Conservation (phyloP, 495 filamentous ascomycete genomes). For the Margaritispora aquatica region DNA sequence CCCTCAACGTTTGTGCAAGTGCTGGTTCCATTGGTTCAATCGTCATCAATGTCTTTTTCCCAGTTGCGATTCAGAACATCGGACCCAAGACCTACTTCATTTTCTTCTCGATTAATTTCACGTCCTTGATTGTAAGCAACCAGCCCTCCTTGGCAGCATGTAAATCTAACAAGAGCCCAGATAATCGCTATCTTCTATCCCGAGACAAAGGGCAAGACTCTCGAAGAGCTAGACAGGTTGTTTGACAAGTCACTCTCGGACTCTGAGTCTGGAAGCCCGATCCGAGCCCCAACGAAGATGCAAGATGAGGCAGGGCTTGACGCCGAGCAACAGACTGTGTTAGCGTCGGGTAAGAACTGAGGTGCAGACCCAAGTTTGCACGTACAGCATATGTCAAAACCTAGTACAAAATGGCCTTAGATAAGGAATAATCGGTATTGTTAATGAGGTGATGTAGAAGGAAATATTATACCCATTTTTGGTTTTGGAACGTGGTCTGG, state of each 20-base stretch:
- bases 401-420: too few species aligned
- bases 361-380: too few species aligned
- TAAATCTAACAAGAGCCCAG: not conserved
- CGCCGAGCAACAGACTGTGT: not conserved
- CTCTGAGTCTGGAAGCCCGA: not conserved
- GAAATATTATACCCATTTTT: too few species aligned
- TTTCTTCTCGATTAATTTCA: slow-evolving; percentile 48
- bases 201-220: slow-evolving; percentile 43
- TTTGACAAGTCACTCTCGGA: slow-evolving; percentile 27
- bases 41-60: slow-evolving; percentile 44
- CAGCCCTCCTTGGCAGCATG: not conserved
- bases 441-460: too few species aligned
- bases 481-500: too few species aligned
- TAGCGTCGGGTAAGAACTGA: not conserved
- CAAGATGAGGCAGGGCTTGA: not conserved
- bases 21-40: slow-evolving; percentile 44
- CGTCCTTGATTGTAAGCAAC: slow-evolving; percentile 39
- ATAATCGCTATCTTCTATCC: slow-evolving; percentile 45
- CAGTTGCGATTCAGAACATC: slow-evolving; percentile 42
- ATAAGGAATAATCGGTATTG: too few species aligned
- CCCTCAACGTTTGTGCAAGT: slow-evolving; percentile 22
- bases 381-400: too few species aligned
- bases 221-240: slow-evolving; percentile 48
- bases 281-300: not conserved
- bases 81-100: slow-evolving; percentile 54